phyloP scores from a whole-genome alignment of 192 early-diverging fungal species.

The Piromyces finnis region DNA sequence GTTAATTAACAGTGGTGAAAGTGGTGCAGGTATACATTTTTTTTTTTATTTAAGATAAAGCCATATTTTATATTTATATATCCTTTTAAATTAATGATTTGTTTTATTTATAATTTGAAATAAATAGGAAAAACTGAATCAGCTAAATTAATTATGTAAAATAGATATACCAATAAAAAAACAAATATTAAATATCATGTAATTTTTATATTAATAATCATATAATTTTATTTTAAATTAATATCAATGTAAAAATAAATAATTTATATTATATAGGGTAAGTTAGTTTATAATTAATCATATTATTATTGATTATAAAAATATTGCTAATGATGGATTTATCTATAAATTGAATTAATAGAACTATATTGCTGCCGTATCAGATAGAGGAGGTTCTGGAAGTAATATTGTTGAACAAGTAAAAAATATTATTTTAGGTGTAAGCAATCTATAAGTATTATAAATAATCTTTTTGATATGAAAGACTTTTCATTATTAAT shows the following conservation, averaged over 20 bases:
- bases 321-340: no score
- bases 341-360: slow-evolving; percentile 15
- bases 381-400: slow-evolving; percentile 46
- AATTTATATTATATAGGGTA: not conserved
- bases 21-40: slow-evolving; percentile 53
- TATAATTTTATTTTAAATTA: no score
- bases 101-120: no score
- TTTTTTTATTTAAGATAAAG: no score
- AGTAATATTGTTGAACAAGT: slow-evolving; percentile 70
- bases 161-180: no score
- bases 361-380: slow-evolving; percentile 97
- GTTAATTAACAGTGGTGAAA: slow-evolving; percentile 79
- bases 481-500: no score
- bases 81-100: not conserved
- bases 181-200: no score
- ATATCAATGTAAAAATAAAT: no score
- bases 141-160: slow-evolving; percentile 38
- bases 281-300: no score
- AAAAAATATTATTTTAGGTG: slow-evolving; percentile 91
- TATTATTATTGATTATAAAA: no score
- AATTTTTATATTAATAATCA: no score
- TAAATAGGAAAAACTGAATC: slow-evolving; percentile 30
- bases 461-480: no score
- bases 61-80: not conserved
- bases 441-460: not conserved